These are phyloP conservation scores for Mortierella sp. DNA, from an alignment of 371 early-diverging fungal genomes.

Conservation along the genomic window DNA sequence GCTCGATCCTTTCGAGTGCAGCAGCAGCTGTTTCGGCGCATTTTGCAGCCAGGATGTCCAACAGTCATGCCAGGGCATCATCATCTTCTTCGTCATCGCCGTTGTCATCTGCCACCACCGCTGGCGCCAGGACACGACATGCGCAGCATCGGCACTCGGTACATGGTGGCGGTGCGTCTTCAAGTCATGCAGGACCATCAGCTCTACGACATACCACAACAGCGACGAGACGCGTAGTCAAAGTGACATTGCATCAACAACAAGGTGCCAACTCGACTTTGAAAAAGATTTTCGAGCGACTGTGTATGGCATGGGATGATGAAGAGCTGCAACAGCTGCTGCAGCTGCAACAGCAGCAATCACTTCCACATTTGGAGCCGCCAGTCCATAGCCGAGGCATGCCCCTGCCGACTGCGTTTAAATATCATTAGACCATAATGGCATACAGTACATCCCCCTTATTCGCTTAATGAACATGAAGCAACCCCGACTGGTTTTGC, in stretches of 20 bases:
- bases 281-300: conserved; percentile 31
- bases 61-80: conserved; percentile 2
- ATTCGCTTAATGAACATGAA: no score
- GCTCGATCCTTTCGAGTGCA: conserved; percentile 44
- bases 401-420: no score
- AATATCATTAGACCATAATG: no score
- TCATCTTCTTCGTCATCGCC: not conserved
- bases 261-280: conserved; percentile 53
- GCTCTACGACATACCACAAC: not conserved
- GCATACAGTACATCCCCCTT: no score
- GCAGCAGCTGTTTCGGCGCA: conserved; percentile 36
- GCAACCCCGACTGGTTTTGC: no score
- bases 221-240: conserved; percentile 11
- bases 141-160: conserved; percentile 19
- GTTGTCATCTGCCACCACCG: no score
- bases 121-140: no score
- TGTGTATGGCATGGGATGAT: conserved; percentile 44
- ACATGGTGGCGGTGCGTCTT: conserved; percentile 7
- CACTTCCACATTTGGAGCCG: no score
- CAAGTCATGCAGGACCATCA: not conserved
- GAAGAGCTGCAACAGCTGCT: no score
- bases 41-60: conserved; percentile 11
- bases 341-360: not conserved
- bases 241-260: conserved; percentile 48
- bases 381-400: no score